Evolutionary conservation across 768 basidiomycete species (phyloP).

Genomic region (Tricholomella constricta): DNA sequence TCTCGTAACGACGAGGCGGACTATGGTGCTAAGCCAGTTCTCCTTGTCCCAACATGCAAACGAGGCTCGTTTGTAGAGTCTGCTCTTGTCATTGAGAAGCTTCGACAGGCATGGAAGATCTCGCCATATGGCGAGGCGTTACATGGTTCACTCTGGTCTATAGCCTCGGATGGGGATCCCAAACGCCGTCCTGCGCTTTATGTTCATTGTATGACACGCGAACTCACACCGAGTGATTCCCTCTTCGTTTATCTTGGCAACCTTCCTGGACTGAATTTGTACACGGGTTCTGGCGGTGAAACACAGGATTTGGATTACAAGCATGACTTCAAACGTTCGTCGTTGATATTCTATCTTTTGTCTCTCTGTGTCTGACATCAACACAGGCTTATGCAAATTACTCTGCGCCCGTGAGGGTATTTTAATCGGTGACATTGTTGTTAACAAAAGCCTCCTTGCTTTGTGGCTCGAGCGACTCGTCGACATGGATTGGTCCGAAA

Average conservation of each 20-base stretch:
- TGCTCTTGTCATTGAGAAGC: constrained; percentile 16
- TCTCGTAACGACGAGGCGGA: constrained; percentile 15
- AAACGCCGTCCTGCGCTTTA: constrained; percentile 22
- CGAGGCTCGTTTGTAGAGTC: constrained; percentile 9
- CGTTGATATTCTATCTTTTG: not conserved
- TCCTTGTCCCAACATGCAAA: constrained; percentile 25
- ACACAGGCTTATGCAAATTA: constrained; percentile 26
- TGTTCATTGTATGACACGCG: constrained; percentile 21
- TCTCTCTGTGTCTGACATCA: constrained; percentile 13
- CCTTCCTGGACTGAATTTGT: constrained; percentile 18
- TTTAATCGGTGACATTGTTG: constrained; percentile 9
- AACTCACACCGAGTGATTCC: constrained; percentile 14
- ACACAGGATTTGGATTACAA: constrained; percentile 24
- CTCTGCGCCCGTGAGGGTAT: constrained; percentile 22
- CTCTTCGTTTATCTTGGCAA: constrained; percentile 14
- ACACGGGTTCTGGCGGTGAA: constrained; percentile 12
- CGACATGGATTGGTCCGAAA: constrained; percentile 26
- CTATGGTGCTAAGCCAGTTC: constrained; percentile 22
- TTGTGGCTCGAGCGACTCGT: constrained; percentile 21
- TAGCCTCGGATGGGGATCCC: constrained; percentile 23
- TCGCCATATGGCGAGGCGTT: constrained; percentile 21
- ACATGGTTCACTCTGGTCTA: constrained; percentile 19
- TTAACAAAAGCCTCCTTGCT: constrained; percentile 22
- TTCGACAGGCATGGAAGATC: constrained; percentile 23
- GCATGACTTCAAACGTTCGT: constrained; percentile 21